A percentile compares a stretch with the other conserved stretches of the same genome.
Evolutionary conservation across 1,284 basidiomycete genomes (phyloP).

Genomic region (Malassezia cuniculi): DNA sequence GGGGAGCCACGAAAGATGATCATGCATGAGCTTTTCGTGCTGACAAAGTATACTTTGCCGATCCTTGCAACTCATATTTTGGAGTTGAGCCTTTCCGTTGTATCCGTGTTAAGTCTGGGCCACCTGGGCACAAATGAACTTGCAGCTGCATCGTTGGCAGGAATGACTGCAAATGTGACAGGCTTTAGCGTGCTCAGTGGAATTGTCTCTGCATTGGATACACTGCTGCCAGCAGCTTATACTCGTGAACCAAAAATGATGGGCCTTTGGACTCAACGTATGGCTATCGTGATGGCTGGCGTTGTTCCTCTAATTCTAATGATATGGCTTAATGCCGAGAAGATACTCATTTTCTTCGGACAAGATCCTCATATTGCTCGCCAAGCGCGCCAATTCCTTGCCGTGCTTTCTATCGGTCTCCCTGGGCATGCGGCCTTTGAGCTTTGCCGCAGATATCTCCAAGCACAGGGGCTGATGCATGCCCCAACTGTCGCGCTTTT

Average conservation of each 20-base stretch:
- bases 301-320: slow-evolving; percentile 23
- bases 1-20: background rate
- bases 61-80: slow-evolving; percentile 38
- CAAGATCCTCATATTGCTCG: slow-evolving; percentile 77
- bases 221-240: slow-evolving; percentile 79
- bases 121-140: slow-evolving; percentile 40
- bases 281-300: slow-evolving; percentile 52
- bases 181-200: slow-evolving; percentile 49
- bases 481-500: slow-evolving; percentile 76
- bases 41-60: slow-evolving; percentile 28
- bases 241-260: slow-evolving; percentile 70
- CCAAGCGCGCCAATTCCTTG: slow-evolving; percentile 60
- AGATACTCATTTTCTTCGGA: slow-evolving; percentile 60
- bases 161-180: slow-evolving; percentile 42
- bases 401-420: slow-evolving; percentile 64
- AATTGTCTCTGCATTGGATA: slow-evolving; percentile 69
- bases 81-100: slow-evolving; percentile 37
- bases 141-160: slow-evolving; percentile 35
- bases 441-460: slow-evolving; percentile 32
- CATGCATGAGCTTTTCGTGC: slow-evolving; percentile 12
- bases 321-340: slow-evolving; percentile 67
- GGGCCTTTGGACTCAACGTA: slow-evolving; percentile 78
- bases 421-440: slow-evolving; percentile 62
- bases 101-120: slow-evolving; percentile 37
- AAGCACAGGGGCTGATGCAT: slow-evolving; percentile 58